Conservation (phyloP, 768 basidiomycete genomes). For the Lentinula boryana region DNA sequence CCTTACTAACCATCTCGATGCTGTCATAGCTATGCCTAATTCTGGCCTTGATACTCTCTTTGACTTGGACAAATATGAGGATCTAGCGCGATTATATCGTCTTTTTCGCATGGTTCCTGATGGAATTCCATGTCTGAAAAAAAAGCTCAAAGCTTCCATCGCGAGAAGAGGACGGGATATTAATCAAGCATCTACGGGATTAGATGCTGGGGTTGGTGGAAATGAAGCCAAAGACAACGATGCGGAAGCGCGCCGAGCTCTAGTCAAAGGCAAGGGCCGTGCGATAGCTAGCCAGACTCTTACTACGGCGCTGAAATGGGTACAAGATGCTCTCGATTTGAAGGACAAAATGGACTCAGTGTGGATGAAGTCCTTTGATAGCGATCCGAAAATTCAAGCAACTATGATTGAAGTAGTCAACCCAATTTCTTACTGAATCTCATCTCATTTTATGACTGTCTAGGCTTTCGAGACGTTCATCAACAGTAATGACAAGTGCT, state of each 20-base stretch:
- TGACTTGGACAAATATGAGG: conserved; percentile 69
- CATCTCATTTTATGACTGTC: not conserved
- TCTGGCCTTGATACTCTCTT: conserved; percentile 89
- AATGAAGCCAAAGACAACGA: conserved; percentile 9
- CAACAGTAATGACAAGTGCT: conserved; percentile 79
- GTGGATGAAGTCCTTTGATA: conserved; percentile 64
- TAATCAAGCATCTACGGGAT: conserved; percentile 53
- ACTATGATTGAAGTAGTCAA: conserved; percentile 73
- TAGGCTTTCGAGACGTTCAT: conserved; percentile 93
- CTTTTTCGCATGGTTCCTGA: conserved; percentile 63
- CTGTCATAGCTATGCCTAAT: conserved; percentile 66
- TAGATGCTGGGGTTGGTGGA: conserved; percentile 28
- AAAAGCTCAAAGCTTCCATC: conserved; percentile 67
- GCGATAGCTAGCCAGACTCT: conserved; percentile 40
- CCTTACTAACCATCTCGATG: conserved; percentile 68
- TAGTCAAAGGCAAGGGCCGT: conserved; percentile 45
- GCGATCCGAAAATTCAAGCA: conserved; percentile 73
- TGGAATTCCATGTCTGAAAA: conserved; percentile 61
- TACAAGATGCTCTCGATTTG: conserved; percentile 81
- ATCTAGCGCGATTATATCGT: conserved; percentile 73
- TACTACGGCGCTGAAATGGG: conserved; percentile 80
- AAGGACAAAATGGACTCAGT: conserved; percentile 88
- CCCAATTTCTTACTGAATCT: not conserved
- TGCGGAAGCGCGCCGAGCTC: not conserved
- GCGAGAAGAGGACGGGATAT: conserved; percentile 70